These are phyloP conservation scores for Candida ponderosae DNA, from an alignment of 805 yeast genomes.

Conservation along the genomic window DNA sequence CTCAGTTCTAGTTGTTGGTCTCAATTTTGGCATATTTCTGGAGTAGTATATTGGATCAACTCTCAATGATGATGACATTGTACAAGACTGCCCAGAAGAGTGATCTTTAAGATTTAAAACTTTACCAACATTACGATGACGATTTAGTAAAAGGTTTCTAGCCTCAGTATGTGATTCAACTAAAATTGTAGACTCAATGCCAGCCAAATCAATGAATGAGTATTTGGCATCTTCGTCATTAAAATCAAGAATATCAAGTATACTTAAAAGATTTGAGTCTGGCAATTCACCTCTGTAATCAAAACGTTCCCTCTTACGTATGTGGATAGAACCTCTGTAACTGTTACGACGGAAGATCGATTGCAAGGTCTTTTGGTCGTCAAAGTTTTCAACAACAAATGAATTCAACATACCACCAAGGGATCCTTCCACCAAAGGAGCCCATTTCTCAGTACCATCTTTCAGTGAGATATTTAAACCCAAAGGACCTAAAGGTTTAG, in stretches of 20 bases:
- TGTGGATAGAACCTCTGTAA: constrained; percentile 33
- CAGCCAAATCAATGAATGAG: constrained; percentile 54
- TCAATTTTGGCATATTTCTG: constrained; percentile 7
- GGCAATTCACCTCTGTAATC: constrained; percentile 42
- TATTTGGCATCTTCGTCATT: constrained; percentile 47
- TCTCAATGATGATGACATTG: constrained; percentile 28
- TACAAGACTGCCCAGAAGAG: constrained; percentile 36
- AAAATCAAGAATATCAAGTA: constrained; percentile 56
- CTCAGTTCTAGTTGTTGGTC: not conserved
- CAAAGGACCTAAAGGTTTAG: constrained; percentile 72
- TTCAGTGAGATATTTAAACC: constrained; percentile 57
- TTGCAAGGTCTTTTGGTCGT: constrained; percentile 45
- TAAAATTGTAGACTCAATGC: constrained; percentile 52
- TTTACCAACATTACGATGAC: constrained; percentile 30
- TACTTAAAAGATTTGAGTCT: constrained; percentile 28
- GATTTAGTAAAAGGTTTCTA: constrained; percentile 29
- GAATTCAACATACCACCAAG: constrained; percentile 45
- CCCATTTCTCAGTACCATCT: constrained; percentile 46
- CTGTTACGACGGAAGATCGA: constrained; percentile 24
- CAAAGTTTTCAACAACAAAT: constrained; percentile 58
- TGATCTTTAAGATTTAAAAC: constrained; percentile 35
- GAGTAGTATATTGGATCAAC: constrained; percentile 46
- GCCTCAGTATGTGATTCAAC: constrained; percentile 46
- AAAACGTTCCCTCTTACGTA: constrained; percentile 50
- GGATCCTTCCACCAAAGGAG: constrained; percentile 48